Conservation (phyloP, 257 asterid species). For the Anisodus tanguticus region DNA sequence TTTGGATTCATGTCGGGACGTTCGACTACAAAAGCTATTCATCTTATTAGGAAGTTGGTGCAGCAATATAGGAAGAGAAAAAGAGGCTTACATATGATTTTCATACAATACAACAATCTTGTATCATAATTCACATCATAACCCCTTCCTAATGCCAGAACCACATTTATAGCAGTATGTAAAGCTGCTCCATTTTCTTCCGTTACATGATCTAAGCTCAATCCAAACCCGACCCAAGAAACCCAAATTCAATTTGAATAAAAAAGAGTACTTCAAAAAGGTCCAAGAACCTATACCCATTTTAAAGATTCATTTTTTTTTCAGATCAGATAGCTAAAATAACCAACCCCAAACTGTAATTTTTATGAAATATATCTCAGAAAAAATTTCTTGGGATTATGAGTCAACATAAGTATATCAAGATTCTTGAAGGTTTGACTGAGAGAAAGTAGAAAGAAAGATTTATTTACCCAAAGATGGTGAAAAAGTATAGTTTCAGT, state of each 20-base stretch:
- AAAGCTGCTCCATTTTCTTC: constrained; percentile 85
- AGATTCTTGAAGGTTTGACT: not conserved
- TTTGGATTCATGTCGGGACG: too few relatives aligned
- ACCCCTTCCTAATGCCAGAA: constrained; percentile 84
- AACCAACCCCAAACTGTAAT: not conserved
- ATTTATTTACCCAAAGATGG: too few relatives aligned
- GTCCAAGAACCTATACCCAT: not conserved
- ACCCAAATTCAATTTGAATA: constrained; percentile 3
- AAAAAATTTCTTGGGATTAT: not conserved
- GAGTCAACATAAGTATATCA: constrained; percentile 10
- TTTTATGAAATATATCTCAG: not conserved
- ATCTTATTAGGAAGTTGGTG: too few relatives aligned
- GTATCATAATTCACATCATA: constrained; percentile 90
- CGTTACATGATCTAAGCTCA: constrained; percentile 51
- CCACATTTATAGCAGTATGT: constrained; percentile 73
- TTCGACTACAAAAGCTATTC: too few relatives aligned
- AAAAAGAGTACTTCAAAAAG: not conserved
- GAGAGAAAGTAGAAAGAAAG: not conserved
- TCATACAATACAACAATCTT: constrained; percentile 69
- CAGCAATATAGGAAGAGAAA: too few relatives aligned
- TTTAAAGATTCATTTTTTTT: not conserved
- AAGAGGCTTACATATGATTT: too few relatives aligned
- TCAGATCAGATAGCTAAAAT: not conserved
- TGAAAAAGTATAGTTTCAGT: not conserved
- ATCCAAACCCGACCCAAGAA: not conserved